Conservation (phyloP, 371 early-diverging fungal species). For the Nematocida parisii region DNA sequence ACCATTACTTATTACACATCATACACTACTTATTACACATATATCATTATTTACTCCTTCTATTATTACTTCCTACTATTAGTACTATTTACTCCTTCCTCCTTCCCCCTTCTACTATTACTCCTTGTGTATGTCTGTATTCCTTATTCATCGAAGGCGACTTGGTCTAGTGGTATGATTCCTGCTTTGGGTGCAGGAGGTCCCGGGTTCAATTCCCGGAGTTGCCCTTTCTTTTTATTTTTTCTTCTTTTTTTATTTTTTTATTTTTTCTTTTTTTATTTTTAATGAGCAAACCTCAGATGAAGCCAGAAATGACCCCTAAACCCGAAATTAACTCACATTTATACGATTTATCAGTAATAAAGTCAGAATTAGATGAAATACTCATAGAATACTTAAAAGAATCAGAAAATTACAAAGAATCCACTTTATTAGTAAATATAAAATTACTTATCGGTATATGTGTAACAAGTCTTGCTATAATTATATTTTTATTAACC, state of each 20-base stretch:
- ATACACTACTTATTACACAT: no score
- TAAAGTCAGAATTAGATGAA: constrained; percentile 31
- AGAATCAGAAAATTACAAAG: constrained; percentile 7
- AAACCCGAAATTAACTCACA: not conserved
- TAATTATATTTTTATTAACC: not conserved
- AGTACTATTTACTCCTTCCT: no score
- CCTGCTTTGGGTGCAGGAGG: constrained; percentile 71
- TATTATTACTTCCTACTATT: no score
- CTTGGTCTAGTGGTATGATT: constrained; percentile 71
- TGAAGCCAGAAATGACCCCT: not conserved
- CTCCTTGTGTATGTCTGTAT: no score
- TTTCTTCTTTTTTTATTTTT: not conserved
- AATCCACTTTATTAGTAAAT: not conserved
- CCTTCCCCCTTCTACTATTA: no score
- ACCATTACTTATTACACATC: no score
- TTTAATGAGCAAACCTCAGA: not conserved
- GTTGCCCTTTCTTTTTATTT: constrained; percentile 65
- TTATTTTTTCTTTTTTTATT: not conserved
- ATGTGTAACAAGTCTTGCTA: not conserved
- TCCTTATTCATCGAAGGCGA: constrained; percentile 51
- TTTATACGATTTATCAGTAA: constrained; percentile 21
- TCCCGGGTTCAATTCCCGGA: constrained; percentile 70
- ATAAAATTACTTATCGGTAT: constrained; percentile 17
- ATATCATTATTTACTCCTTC: no score
- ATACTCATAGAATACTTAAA: not conserved